Evolutionary conservation across 768 basidiomycete species (phyloP).

Genomic region (Dendrothele bispora): DNA sequence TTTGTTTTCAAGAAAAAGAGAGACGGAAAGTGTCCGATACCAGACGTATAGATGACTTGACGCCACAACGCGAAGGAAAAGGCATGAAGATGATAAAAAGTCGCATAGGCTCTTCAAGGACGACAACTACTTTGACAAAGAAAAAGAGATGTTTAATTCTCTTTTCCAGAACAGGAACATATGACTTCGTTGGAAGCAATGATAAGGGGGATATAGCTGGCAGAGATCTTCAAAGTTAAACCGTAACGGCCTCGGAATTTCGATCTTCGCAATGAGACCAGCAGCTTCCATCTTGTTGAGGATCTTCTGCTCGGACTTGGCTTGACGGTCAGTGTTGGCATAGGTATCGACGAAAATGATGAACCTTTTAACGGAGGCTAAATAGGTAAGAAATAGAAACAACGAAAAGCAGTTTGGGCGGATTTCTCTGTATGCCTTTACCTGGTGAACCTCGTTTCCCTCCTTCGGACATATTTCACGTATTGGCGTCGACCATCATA

Average conservation of each 20-base stretch:
- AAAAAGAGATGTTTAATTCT: constrained; percentile 49
- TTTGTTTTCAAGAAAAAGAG: too few relatives aligned
- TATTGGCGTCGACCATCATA: constrained; percentile 95
- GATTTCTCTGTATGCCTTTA: constrained; percentile 99
- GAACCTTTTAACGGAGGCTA: constrained; percentile 53
- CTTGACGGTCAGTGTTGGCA: constrained; percentile 97
- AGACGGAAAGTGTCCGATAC: too few relatives aligned
- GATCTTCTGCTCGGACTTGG: constrained; percentile 99
- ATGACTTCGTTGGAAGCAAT: constrained; percentile 95
- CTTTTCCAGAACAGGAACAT: constrained; percentile 92
- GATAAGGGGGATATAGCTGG: constrained; percentile 94
- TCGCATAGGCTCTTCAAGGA: too few relatives aligned
- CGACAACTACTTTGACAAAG: too few relatives aligned
- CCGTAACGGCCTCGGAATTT: constrained; percentile 66
- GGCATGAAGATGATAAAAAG: too few relatives aligned
- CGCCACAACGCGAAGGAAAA: too few relatives aligned
- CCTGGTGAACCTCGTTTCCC: constrained; percentile 99
- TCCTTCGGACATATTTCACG: constrained; percentile 92
- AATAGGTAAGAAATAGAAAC: constrained; percentile 9
- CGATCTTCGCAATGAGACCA: constrained; percentile 91
- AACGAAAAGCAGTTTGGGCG: constrained; percentile 73
- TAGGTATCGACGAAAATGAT: constrained; percentile 99
- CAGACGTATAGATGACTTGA: too few relatives aligned
- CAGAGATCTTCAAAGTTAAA: constrained; percentile 97
- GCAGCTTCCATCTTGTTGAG: constrained; percentile 99